Evolutionary conservation across 495 filamentous ascomycete genomes (phyloP), one percentile per base, ranked within the genome.

Genomic region (Neurospora sp.): DNA sequence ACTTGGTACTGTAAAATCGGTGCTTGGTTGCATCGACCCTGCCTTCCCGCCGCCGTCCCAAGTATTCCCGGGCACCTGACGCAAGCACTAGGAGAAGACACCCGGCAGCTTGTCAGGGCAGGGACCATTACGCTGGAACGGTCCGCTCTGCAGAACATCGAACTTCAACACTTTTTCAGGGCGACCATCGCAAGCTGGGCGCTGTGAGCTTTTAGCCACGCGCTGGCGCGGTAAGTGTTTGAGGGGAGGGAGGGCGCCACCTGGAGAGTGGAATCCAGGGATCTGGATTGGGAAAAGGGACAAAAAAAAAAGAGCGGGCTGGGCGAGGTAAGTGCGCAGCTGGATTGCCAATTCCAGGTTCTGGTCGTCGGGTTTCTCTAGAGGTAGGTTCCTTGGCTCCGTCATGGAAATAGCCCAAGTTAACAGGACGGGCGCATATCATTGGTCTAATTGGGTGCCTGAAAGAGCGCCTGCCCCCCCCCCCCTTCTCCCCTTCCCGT

Each of bases 401-500:
- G 24, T 39, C 38, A 39, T 39, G 54, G 24, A 9, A 31, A 62
- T 24, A 62, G 6, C 24, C 54, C 54, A 62, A 10, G 37, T 38
- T 38, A 10, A 31, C 48, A 31, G 6, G 13, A 40, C 37, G 4
- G 39, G 11, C 31, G 72, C 71, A 28, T 62, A 39, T 73, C 74
- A 76, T 76, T 66, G 54, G 54, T 66, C 54, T 34, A 66, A 59
- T 28, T 59, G 48, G 43, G 43, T 48, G n/a, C 43, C 43, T 48
- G 43, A 21, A 34, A 66, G 28, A 62, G 28, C 70, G 39, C 42
- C 71, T 74, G 70, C 71, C 70, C 70, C 70, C 42, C 71, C 70
- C 70, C 70, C 42, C 71, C 45, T n/a, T 48, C 43, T 11, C 11
- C 48, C 24, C 21, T 36, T 62, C 38, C 74, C 74, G 76, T 77